A percentile compares a stretch with the other conserved stretches of the same genome.
Evolutionary conservation across 73 alveolate genomes (phyloP).

Genomic region (Tetrahymena elliotti): DNA sequence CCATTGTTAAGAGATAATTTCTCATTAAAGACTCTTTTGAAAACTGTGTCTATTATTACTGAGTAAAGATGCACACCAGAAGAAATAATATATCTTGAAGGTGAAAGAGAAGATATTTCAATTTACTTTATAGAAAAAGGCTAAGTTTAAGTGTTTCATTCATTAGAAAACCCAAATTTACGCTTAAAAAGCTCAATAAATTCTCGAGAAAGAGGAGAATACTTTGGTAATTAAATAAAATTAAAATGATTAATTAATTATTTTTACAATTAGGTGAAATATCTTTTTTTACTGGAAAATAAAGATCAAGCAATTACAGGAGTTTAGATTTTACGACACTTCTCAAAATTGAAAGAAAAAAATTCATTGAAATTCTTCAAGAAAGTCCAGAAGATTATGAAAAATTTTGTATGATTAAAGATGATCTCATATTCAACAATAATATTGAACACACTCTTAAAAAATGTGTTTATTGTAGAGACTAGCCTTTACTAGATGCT

Average conservation of each 20-base stretch:
- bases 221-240: neutral
- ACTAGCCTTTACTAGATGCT: neutral
- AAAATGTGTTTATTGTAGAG: neutral
- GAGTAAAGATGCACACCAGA: neutral
- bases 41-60: neutral
- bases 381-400: neutral
- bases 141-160: neutral
- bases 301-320: neutral
- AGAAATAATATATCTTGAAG: neutral
- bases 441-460: neutral
- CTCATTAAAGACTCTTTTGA: neutral
- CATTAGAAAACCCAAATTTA: neutral
- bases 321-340: neutral
- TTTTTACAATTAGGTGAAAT: neutral
- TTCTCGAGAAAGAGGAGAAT: neutral
- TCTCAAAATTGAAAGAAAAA: neutral
- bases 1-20: slow-evolving; percentile 8
- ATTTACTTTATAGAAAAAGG: neutral
- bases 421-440: neutral
- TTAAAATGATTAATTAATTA: neutral
- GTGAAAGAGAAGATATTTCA: neutral
- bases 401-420: neutral
- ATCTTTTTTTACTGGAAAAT: neutral
- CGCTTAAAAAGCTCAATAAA: neutral
- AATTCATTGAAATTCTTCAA: neutral